Evolutionary conservation across 2,329 filamentous ascomycete genomes (phyloP).

Genomic region (Aspergillus fijiensis): DNA sequence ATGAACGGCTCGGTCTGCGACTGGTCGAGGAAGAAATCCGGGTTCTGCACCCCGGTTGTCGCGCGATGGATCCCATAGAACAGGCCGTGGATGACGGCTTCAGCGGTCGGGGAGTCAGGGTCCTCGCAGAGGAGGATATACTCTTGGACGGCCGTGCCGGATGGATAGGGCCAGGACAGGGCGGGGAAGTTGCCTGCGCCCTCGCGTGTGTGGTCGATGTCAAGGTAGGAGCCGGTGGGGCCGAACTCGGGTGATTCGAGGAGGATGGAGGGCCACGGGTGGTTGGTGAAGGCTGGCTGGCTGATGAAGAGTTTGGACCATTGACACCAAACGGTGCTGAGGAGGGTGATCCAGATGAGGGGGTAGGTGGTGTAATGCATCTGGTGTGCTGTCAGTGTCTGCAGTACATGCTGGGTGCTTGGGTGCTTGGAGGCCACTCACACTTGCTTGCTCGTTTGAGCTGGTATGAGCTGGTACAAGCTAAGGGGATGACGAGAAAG

Average conservation of each 20-base stretch:
- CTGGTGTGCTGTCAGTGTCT: not conserved
- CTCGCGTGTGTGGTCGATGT: constrained; percentile 13
- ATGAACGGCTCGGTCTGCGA: constrained; percentile 8
- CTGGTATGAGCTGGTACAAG: not conserved
- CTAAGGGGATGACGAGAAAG: not conserved
- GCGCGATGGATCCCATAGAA: constrained; percentile 44
- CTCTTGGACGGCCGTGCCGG: constrained; percentile 37
- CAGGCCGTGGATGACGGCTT: constrained; percentile 49
- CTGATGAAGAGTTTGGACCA: constrained; percentile 30
- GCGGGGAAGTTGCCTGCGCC: constrained; percentile 41
- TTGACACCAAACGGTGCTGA: constrained; percentile 18
- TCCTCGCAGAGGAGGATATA: constrained; percentile 52
- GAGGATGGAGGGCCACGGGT: constrained; percentile 20
- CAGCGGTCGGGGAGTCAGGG: constrained; percentile 48
- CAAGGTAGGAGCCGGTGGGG: constrained; percentile 13
- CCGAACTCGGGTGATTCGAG: constrained; percentile 25
- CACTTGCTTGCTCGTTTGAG: not conserved
- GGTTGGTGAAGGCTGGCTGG: constrained; percentile 21
- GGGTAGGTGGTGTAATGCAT: constrained; percentile 22
- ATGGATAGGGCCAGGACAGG: constrained; percentile 42
- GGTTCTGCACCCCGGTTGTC: constrained; percentile 33
- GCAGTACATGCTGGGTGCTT: not conserved
- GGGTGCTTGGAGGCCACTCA: not conserved
- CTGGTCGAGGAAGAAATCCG: constrained; percentile 42
- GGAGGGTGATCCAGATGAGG: constrained; percentile 19